Percentiles rank a stretch among this genome's conserved stretches.
Conservation (phyloP, 2,329 filamentous ascomycete genomes). For the Colletotrichum lini region DNA sequence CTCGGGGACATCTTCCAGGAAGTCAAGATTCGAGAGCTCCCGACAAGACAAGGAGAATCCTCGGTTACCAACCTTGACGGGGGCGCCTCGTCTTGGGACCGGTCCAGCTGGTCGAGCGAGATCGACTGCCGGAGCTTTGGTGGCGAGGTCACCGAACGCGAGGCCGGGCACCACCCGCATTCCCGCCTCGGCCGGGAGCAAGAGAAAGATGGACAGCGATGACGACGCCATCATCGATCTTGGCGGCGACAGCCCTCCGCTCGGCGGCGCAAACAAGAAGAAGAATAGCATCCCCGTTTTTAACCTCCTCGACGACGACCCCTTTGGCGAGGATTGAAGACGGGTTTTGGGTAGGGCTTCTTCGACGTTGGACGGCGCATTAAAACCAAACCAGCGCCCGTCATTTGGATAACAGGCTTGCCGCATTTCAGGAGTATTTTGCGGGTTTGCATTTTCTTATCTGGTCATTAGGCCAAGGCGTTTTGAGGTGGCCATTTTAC, state of each 20-base stretch:
- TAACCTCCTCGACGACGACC: conserved; percentile 29
- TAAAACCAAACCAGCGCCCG: not conserved
- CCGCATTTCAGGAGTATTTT: too few species aligned
- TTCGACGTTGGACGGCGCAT: not conserved
- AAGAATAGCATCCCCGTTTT: conserved; percentile 14
- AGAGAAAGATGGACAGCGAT: conserved; percentile 22
- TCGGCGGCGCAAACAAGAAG: conserved; percentile 15
- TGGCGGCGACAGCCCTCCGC: conserved; percentile 11
- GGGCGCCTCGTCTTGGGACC: not conserved
- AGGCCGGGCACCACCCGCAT: not conserved
- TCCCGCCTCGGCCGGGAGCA: conserved; percentile 2
- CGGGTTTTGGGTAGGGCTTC: not conserved
- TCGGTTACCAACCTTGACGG: not conserved
- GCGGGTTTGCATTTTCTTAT: not conserved
- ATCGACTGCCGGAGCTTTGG: not conserved
- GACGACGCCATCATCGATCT: conserved; percentile 36
- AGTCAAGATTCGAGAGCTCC: conserved; percentile 16
- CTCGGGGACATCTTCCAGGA: conserved; percentile 18
- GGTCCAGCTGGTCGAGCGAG: not conserved
- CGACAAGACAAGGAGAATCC: conserved; percentile 19
- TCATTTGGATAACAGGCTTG: not conserved
- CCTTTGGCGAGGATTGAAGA: conserved; percentile 32
- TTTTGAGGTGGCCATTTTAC: not conserved
- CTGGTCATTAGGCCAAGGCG: not conserved
- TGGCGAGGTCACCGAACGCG: conserved; percentile 20